A percentile compares a stretch with the other conserved stretches of the same genome.
These are phyloP conservation scores for Rubroshorea leprosula DNA, from an alignment of 345 rosid species.

Conservation along the genomic window DNA sequence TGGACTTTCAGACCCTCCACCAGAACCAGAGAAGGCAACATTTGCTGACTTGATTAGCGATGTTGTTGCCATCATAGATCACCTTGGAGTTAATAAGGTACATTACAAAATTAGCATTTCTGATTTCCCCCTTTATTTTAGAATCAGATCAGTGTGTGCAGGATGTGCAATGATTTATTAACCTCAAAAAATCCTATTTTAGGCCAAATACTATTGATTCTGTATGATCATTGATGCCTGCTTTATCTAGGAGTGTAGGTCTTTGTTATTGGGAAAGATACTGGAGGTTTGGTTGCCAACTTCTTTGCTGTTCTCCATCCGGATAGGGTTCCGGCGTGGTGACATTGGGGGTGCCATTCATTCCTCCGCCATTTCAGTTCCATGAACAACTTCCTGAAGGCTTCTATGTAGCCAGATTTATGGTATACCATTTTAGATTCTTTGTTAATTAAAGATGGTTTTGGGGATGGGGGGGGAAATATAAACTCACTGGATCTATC, in stretches of 20 bases:
- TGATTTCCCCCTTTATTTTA: not conserved
- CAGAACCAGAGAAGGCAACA: slow-evolving; percentile 30
- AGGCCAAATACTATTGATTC: too few species aligned
- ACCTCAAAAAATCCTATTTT: too few species aligned
- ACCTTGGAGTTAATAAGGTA: slow-evolving; percentile 30
- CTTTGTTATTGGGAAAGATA: slow-evolving; percentile 42
- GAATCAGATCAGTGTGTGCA: not conserved
- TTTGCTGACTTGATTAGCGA: slow-evolving; percentile 26
- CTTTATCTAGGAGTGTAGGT: slow-evolving; percentile 23
- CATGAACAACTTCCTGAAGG: slow-evolving; percentile 43
- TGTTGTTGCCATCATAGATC: slow-evolving; percentile 31
- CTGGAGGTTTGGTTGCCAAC: slow-evolving; percentile 32
- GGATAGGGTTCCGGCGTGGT: slow-evolving; percentile 40
- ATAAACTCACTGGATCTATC: not conserved
- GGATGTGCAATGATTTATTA: too few species aligned
- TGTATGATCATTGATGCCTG: too few species aligned
- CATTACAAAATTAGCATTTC: too few species aligned
- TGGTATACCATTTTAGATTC: slow-evolving; percentile 21
- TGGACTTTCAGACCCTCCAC: slow-evolving; percentile 38
- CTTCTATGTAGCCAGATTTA: slow-evolving; percentile 37
- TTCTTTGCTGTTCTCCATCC: slow-evolving; percentile 33
- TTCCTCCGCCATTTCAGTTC: slow-evolving; percentile 17
- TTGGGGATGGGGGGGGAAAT: too few species aligned
- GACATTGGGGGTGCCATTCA: slow-evolving; percentile 39
- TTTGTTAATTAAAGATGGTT: too few species aligned